These are phyloP conservation scores for Wickerhamomyces canadensis DNA, from an alignment of 805 yeast genomes.

Conservation along the genomic window DNA sequence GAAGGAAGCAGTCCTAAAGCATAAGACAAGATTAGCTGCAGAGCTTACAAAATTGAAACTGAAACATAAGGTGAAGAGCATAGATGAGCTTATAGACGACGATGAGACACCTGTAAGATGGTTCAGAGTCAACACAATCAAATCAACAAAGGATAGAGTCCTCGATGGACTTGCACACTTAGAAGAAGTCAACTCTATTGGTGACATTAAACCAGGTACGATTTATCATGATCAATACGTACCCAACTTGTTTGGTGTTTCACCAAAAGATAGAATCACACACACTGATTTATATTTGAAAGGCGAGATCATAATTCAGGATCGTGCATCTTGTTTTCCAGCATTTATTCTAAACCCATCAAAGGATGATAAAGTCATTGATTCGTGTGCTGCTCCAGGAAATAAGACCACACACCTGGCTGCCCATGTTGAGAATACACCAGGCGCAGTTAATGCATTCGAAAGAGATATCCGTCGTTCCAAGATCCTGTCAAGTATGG, in stretches of 20 bases:
- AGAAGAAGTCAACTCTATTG: slow-evolving; percentile 39
- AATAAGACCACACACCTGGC: slow-evolving; percentile 95
- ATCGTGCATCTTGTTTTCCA: slow-evolving; percentile 95
- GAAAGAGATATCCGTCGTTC: slow-evolving; percentile 80
- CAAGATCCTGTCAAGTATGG: slow-evolving; percentile 67
- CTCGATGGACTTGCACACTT: slow-evolving; percentile 35
- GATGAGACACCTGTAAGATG: slow-evolving; percentile 74
- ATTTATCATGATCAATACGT: slow-evolving; percentile 71
- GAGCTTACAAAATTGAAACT: slow-evolving; percentile 76
- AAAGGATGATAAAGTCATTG: slow-evolving; percentile 64
- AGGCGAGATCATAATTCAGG: slow-evolving; percentile 88
- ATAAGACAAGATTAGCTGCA: slow-evolving; percentile 76
- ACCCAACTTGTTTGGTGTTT: slow-evolving; percentile 75
- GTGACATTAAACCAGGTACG: slow-evolving; percentile 44
- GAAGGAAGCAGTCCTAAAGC: slow-evolving; percentile 72
- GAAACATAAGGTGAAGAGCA: slow-evolving; percentile 55
- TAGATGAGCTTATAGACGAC: slow-evolving; percentile 48
- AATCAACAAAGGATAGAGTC: slow-evolving; percentile 30
- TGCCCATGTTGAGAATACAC: slow-evolving; percentile 42
- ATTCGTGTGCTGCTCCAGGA: slow-evolving; percentile 98
- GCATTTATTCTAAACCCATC: slow-evolving; percentile 70
- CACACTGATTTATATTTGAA: slow-evolving; percentile 59
- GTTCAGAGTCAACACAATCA: slow-evolving; percentile 70
- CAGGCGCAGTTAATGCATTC: slow-evolving; percentile 62
- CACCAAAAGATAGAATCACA: slow-evolving; percentile 68